A percentile compares a stretch with the other conserved stretches of the same genome.
phyloP scores from a whole-genome alignment of 208 protist genomes.

The Wallacemonas rigidus region DNA sequence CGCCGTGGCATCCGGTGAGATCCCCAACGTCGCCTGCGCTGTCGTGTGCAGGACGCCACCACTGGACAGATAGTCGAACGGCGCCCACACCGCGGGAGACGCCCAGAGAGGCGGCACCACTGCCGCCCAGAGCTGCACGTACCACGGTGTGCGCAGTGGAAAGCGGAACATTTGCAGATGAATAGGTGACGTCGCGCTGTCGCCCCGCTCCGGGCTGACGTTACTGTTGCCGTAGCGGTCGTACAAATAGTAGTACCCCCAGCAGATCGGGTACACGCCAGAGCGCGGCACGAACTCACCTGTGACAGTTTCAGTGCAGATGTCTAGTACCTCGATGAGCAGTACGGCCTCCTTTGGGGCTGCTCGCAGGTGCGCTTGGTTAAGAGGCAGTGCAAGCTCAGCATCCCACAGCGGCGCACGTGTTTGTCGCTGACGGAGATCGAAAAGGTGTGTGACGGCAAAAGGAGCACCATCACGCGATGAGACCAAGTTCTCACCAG shows the following conservation, averaged over 20 bases:
- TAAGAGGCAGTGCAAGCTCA: constrained; percentile 48
- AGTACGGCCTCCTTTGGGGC: constrained; percentile 41
- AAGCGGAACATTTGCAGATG: constrained; percentile 82
- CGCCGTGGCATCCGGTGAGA: not conserved
- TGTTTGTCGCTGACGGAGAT: constrained; percentile 63
- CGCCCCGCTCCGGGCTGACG: not conserved
- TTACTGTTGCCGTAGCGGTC: constrained; percentile 49
- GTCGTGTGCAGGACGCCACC: constrained; percentile 1
- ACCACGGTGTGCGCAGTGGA: constrained; percentile 60
- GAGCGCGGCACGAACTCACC: constrained; percentile 46
- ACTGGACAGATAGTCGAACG: constrained; percentile 13
- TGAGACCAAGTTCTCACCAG: constrained; percentile 51
- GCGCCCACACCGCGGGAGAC: constrained; percentile 24
- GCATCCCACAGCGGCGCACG: constrained; percentile 75
- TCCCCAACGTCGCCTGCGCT: not conserved
- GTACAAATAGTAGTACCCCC: constrained; percentile 78
- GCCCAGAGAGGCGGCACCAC: constrained; percentile 45
- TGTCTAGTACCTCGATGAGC: constrained; percentile 85
- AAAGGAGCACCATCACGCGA: constrained; percentile 29
- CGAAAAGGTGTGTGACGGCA: constrained; percentile 74
- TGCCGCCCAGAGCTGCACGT: constrained; percentile 38
- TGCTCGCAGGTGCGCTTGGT: constrained; percentile 17
- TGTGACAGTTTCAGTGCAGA: constrained; percentile 62
- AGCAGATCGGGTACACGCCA: constrained; percentile 75
- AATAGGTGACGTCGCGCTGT: constrained; percentile 20